phyloP scores from a whole-genome alignment of 1,139 yeast genomes.

The Sugiyamaella sp. region DNA sequence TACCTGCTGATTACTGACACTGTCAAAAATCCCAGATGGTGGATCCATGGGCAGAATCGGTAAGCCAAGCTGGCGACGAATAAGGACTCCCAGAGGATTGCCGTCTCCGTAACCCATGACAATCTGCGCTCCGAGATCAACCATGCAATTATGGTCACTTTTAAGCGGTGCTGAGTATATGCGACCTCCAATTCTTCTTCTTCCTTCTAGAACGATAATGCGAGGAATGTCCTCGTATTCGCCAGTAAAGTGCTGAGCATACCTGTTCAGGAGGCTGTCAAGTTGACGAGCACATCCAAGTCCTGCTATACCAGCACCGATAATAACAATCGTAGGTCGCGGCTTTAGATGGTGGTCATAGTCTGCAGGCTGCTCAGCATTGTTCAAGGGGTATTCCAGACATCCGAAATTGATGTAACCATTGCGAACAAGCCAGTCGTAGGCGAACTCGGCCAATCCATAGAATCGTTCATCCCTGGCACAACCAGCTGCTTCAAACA shows the following conservation, averaged over 20 bases:
- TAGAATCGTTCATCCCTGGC: constrained; percentile 47
- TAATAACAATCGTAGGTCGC: constrained; percentile 44
- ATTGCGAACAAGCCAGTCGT: constrained; percentile 47
- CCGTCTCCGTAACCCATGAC: constrained; percentile 49
- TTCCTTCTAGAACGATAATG: constrained; percentile 46
- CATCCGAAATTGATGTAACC: constrained; percentile 52
- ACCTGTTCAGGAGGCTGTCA: constrained; percentile 42
- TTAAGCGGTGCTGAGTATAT: constrained; percentile 46
- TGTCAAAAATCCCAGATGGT: constrained; percentile 41
- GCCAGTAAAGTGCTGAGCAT: constrained; percentile 38
- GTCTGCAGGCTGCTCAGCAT: constrained; percentile 10
- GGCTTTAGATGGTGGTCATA: constrained; percentile 37
- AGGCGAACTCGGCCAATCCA: constrained; percentile 48
- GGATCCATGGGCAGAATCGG: constrained; percentile 44
- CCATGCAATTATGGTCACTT: constrained; percentile 35
- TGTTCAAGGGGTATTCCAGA: constrained; percentile 37
- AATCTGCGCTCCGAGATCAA: constrained; percentile 49
- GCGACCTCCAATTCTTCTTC: constrained; percentile 49
- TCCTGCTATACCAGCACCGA: constrained; percentile 52
- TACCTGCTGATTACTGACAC: constrained; percentile 39
- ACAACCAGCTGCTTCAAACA: constrained; percentile 50
- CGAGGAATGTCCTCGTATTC: constrained; percentile 48
- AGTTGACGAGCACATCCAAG: constrained; percentile 49
- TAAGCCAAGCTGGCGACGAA: constrained; percentile 47
- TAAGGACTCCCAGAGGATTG: constrained; percentile 46